phyloP scores from a whole-genome alignment of 371 early-diverging fungal genomes.

The Phascolomyces articulosus region DNA sequence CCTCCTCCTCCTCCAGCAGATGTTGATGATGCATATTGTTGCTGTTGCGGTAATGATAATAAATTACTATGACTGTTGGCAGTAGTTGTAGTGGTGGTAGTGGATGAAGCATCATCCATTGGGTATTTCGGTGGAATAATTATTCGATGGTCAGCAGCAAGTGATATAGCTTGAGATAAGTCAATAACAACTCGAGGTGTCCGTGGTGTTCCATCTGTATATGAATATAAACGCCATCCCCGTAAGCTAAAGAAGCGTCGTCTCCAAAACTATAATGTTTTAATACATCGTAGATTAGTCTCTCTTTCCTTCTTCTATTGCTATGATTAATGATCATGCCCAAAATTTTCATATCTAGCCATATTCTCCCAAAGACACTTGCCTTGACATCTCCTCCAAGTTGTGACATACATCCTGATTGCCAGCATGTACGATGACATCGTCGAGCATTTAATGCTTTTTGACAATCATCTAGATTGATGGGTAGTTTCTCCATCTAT shows the following conservation, averaged over 20 bases:
- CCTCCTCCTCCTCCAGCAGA: no score
- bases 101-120: constrained; percentile 5
- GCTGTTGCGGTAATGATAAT: no score
- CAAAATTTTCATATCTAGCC: no score
- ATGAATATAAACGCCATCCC: constrained; percentile 28
- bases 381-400: constrained; percentile 36
- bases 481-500: constrained; percentile 14
- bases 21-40: background rate
- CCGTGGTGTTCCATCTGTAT: constrained; percentile 17
- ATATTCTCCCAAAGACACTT: no score
- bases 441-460: constrained; percentile 35
- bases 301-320: background rate
- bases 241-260: constrained; percentile 24
- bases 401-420: constrained; percentile 38
- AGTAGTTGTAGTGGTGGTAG: background rate
- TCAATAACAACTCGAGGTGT: constrained; percentile 26
- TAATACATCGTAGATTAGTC: background rate
- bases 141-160: constrained; percentile 21
- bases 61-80: background rate
- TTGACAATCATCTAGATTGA: constrained; percentile 26
- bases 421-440: constrained; percentile 38
- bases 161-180: constrained; percentile 24
- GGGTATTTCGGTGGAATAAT: constrained; percentile 7
- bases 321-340: no score
- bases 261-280: constrained; percentile 28